phyloP scores from a whole-genome alignment of 805 yeast genomes.

The Hanseniaspora thailandica region DNA sequence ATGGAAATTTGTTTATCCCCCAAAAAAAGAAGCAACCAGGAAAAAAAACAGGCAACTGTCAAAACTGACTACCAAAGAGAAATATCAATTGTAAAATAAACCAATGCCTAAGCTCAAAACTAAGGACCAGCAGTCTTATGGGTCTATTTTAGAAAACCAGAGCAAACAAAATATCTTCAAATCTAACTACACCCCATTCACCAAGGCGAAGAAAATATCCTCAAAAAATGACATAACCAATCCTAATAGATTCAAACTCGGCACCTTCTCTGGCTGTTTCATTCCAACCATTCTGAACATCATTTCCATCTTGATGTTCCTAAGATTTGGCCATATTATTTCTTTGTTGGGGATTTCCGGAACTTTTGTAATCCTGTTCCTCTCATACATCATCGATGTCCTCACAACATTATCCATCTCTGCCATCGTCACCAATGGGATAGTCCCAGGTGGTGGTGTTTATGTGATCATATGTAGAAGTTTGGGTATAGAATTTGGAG shows the following conservation, averaged over 20 bases:
- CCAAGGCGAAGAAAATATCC: constrained; percentile 16
- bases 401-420: constrained; percentile 82
- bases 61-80: not conserved
- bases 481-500: constrained; percentile 96
- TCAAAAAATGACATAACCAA: constrained; percentile 27
- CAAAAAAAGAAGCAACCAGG: not conserved
- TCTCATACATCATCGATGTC: constrained; percentile 71
- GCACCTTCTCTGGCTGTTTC: constrained; percentile 81
- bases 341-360: constrained; percentile 92
- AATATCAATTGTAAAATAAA: not conserved
- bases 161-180: constrained; percentile 33
- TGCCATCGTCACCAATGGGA: constrained; percentile 95
- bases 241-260: constrained; percentile 41
- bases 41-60: not conserved
- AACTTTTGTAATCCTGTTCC: constrained; percentile 48
- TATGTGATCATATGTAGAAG: constrained; percentile 94
- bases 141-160: not conserved
- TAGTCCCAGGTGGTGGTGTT: constrained; percentile 96
- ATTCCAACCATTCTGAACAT: constrained; percentile 90
- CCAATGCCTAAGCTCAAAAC: constrained; percentile 9
- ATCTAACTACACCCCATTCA: constrained; percentile 35
- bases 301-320: constrained; percentile 83
- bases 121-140: not conserved
- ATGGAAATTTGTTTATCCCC: no score
- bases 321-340: constrained; percentile 86